These are phyloP conservation scores for Saccharomyces hybrid DNA, from an alignment of 1,139 yeast species.

Conservation along the genomic window DNA sequence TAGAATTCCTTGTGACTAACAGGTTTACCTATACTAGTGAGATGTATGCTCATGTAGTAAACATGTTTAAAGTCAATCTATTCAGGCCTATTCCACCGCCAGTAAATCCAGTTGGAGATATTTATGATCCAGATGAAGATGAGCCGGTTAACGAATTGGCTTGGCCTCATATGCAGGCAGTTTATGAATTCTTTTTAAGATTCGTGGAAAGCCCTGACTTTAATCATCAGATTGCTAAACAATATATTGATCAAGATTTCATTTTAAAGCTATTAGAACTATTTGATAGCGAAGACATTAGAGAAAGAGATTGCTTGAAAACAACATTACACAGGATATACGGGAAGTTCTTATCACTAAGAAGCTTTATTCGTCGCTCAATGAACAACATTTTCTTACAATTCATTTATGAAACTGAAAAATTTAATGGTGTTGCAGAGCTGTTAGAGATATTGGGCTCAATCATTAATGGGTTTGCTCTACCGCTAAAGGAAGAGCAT, in stretches of 20 bases:
- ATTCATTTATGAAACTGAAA: constrained; percentile 89
- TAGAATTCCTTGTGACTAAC: constrained; percentile 76
- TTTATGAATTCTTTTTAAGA: constrained; percentile 85
- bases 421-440: constrained; percentile 95
- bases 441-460: constrained; percentile 89
- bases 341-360: constrained; percentile 83
- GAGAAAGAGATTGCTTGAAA: constrained; percentile 90
- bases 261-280: constrained; percentile 73
- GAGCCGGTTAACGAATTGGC: constrained; percentile 95
- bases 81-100: constrained; percentile 98
- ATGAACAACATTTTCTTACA: constrained; percentile 88
- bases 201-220: constrained; percentile 94
- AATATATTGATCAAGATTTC: constrained; percentile 85
- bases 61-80: constrained; percentile 80
- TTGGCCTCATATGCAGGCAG: constrained; percentile 98
- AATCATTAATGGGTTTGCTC: constrained; percentile 94
- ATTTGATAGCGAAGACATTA: constrained; percentile 92
- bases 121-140: constrained; percentile 96
- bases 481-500: constrained; percentile 95
- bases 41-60: constrained; percentile 80
- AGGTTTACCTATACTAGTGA: constrained; percentile 83
- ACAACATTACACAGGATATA: constrained; percentile 92
- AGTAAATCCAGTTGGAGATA: constrained; percentile 91
- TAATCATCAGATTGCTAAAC: constrained; percentile 87
- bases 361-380: constrained; percentile 86